phyloP scores from a whole-genome alignment of 176 grass and related monocot species.

The Sorghum bicolor region DNA sequence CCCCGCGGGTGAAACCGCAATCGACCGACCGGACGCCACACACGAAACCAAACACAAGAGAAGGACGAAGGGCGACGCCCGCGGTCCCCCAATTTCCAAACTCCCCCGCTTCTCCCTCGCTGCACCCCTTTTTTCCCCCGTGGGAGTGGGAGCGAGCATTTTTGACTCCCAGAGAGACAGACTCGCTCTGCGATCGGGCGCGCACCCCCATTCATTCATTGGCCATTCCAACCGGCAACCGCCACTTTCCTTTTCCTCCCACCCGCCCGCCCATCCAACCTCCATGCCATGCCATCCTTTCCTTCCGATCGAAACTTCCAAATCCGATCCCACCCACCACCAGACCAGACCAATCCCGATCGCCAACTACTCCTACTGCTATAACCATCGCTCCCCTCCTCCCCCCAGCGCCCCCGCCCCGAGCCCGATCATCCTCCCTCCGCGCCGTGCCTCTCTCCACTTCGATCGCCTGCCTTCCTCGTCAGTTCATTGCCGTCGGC shows the following conservation, averaged over 20 bases:
- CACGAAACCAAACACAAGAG: too few species aligned
- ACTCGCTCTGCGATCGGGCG: not conserved
- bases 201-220: too few species aligned
- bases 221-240: too few species aligned
- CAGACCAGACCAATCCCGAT: not conserved
- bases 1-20: too few species aligned
- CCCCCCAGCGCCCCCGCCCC: not conserved
- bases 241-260: not conserved
- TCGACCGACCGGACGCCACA: too few species aligned
- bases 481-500: not conserved
- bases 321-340: constrained; percentile 7
- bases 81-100: too few species aligned
- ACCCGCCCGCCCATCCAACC: not conserved
- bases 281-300: not conserved
- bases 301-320: constrained; percentile 42
- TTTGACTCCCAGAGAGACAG: not conserved
- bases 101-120: too few species aligned
- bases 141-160: not conserved
- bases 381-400: not conserved
- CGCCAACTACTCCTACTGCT: constrained; percentile 24
- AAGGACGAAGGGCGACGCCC: too few species aligned
- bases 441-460: not conserved
- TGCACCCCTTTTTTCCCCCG: not conserved
- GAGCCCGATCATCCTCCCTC: not conserved
- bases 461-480: not conserved